Evolutionary conservation across 2,329 filamentous ascomycete species (phyloP).

Genomic region (Chaetomiaceae sp.): DNA sequence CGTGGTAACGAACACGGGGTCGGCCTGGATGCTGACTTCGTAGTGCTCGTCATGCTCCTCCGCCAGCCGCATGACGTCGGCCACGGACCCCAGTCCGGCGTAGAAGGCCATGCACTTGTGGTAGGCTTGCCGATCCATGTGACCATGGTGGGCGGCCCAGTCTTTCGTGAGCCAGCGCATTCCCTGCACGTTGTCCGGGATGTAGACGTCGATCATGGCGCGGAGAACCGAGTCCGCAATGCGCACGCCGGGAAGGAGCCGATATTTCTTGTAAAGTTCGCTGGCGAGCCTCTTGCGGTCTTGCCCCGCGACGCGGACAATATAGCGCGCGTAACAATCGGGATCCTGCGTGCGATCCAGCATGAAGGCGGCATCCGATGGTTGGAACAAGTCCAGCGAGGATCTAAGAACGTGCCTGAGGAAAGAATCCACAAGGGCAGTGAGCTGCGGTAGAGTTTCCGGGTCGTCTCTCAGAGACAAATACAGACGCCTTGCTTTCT

Average conservation of each 20-base stretch:
- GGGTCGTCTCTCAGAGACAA: background rate
- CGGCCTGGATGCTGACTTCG: conserved; percentile 12
- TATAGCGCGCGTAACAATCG: conserved; percentile 39
- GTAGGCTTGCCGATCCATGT: conserved; percentile 40
- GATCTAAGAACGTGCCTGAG: conserved; percentile 15
- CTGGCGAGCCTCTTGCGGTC: conserved; percentile 30
- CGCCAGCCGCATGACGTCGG: conserved; percentile 41
- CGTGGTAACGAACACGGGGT: conserved; percentile 42
- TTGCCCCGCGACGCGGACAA: conserved; percentile 29
- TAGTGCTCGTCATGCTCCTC: conserved; percentile 35
- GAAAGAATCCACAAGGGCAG: conserved; percentile 7
- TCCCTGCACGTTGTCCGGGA: conserved; percentile 32
- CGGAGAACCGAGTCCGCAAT: conserved; percentile 37
- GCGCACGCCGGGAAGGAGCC: conserved; percentile 33
- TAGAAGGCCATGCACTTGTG: conserved; percentile 45
- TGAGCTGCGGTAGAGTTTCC: background rate
- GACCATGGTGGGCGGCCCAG: conserved; percentile 38
- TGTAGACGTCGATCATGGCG: conserved; percentile 40
- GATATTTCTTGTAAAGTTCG: conserved; percentile 42
- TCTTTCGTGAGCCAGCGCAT: conserved; percentile 44
- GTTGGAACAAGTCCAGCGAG: conserved; percentile 18
- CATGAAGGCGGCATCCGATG: conserved; percentile 30
- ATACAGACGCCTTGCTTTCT: conserved; percentile 9
- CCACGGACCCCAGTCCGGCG: conserved; percentile 42
- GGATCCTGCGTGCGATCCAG: conserved; percentile 36